phyloP scores from a whole-genome alignment of 1,139 yeast species.

The Blastobotrys raffinosifermentans region DNA sequence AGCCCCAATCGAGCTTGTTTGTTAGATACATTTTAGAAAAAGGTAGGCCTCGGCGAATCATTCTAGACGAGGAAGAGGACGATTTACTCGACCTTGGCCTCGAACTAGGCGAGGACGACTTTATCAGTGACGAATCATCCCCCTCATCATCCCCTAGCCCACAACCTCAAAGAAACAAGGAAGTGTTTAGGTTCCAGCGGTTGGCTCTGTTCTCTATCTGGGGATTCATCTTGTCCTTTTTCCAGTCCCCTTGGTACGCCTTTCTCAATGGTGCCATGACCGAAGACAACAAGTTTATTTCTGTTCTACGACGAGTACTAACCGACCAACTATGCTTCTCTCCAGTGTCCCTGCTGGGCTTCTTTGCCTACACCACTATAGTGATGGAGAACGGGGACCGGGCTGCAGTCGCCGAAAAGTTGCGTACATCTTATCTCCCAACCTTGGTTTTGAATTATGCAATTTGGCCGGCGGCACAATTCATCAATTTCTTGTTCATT shows the following conservation, averaged over 20 bases:
- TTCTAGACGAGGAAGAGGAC: conserved; percentile 31
- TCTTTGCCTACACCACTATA: conserved; percentile 79
- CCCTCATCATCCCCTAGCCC: conserved; percentile 1
- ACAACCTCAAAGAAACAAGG: conserved; percentile 10
- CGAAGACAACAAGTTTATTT: conserved; percentile 74
- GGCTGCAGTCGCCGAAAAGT: conserved; percentile 57
- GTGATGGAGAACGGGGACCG: conserved; percentile 71
- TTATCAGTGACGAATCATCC: not conserved
- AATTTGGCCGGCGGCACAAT: conserved; percentile 95
- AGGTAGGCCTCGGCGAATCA: conserved; percentile 33
- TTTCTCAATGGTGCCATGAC: conserved; percentile 65
- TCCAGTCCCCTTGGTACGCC: conserved; percentile 86
- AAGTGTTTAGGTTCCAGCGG: conserved; percentile 57
- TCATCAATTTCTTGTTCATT: conserved; percentile 74
- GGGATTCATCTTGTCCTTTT: conserved; percentile 75
- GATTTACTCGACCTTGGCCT: conserved; percentile 32
- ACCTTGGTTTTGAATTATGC: conserved; percentile 75
- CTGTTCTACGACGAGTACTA: conserved; percentile 77
- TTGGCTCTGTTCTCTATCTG: conserved; percentile 78
- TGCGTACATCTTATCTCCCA: conserved; percentile 60
- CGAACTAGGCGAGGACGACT: conserved; percentile 14
- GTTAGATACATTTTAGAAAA: conserved; percentile 30
- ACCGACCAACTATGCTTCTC: conserved; percentile 89
- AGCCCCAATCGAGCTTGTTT: conserved; percentile 22
- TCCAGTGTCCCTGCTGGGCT: conserved; percentile 70